Base-by-base conservation (phyloP, 2,329 filamentous ascomycete species). In the Myriosclerotinia duriaeana region DNA sequence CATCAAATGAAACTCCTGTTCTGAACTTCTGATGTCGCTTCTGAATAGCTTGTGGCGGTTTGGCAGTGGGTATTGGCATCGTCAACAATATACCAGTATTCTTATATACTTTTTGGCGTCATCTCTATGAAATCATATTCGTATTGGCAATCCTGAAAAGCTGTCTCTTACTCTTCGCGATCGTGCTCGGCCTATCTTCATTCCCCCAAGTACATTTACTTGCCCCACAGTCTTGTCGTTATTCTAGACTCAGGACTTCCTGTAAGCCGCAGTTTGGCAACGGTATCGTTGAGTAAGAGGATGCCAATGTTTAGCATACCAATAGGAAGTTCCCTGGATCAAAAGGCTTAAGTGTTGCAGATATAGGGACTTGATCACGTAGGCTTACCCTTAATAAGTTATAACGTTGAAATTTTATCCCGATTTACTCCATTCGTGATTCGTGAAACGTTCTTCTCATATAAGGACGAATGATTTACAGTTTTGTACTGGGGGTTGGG, bases 1-100 rank as follows among this genome's bases (percentile, higher is more conserved):
- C 20, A 36, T 59, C 56, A 59, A 42, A 59, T 59, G 42, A 59
- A 59, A 22, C 12, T 17, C 48, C 26, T 17, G 50, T 53, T 8
- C 22, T 8, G 22, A 30, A 5, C 30, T 34, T 34, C 30, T 34
- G 30, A n/a, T 34, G 15, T 44, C 6, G 3, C 20, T 36, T 36
- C 3, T n/a, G 20, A 36, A 30, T 36, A 15, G 42, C 6, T 48
- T 48, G 11, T 36, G 26, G 42, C 42, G 26, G 55, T 48, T 12
- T 46, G 44, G 15, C 15, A 17, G 15, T 44, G 20, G 30, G 30
- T 5, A 34, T 5, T n/a, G 40, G 26, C 34, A 59, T 15, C 6
- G 1, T 59, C 5, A 22, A 34, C 40, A 12, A 14, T 30, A 46
- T 12, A 15, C 34, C 6, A 11, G 30, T 34, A 34, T n/a, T n/a